Conservation (phyloP, 176 grass and related monocot species). For the Miscanthus lutarioriparius region DNA sequence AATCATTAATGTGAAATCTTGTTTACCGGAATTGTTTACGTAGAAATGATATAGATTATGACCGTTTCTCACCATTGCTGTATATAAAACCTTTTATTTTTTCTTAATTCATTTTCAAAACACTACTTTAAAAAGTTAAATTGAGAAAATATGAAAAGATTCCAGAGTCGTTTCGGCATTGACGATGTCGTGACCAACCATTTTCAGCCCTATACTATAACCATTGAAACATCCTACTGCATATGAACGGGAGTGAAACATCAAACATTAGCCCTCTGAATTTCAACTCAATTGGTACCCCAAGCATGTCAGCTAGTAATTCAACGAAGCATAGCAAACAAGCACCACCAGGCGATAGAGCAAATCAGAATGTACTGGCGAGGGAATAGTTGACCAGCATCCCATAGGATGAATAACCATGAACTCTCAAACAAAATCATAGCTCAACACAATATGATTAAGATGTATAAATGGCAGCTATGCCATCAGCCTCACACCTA, state of each 20-base stretch:
- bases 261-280: neutral
- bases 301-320: neutral
- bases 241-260: neutral
- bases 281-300: neutral
- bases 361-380: neutral
- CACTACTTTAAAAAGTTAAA: neutral
- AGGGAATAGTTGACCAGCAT: neutral
- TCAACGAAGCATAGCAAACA: neutral
- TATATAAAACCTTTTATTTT: neutral
- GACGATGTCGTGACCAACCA: neutral
- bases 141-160: neutral
- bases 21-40: neutral
- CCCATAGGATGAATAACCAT: neutral
- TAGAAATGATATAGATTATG: neutral
- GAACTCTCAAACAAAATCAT: slow-evolving; percentile 28
- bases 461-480: neutral
- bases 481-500: neutral
- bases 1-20: too few relatives aligned
- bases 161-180: neutral
- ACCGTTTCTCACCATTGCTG: neutral
- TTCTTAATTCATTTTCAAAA: neutral
- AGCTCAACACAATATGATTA: slow-evolving; percentile 24
- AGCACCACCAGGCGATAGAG: neutral
- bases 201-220: too few relatives aligned
- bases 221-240: neutral